phyloP scores from a whole-genome alignment of 2,329 filamentous ascomycete species.

The Meredithiella fracta region DNA sequence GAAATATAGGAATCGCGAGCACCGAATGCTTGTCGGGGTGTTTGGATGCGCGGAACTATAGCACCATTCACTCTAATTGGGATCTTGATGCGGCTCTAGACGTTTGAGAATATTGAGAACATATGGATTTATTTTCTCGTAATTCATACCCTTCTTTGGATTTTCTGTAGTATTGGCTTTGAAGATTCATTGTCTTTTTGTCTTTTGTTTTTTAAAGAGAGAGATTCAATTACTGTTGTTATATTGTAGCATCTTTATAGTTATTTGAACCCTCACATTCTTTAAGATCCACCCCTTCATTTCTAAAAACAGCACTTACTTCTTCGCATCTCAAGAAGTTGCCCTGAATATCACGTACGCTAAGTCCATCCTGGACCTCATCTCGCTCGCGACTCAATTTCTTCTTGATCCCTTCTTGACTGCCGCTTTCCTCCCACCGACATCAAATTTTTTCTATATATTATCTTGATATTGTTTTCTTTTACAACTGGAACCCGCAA shows the following conservation, averaged over 20 bases:
- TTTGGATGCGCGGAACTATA: neutral
- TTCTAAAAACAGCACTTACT: neutral
- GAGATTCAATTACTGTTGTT: too few relatives aligned
- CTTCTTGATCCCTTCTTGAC: too few relatives aligned
- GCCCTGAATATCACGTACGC: too few relatives aligned
- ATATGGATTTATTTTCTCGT: neutral
- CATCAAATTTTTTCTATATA: neutral
- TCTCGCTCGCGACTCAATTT: too few relatives aligned
- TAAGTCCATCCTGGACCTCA: too few relatives aligned
- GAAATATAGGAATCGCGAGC: neutral
- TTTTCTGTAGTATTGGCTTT: neutral
- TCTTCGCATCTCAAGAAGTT: neutral
- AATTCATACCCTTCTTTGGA: neutral
- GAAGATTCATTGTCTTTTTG: neutral
- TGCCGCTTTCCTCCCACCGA: too few relatives aligned
- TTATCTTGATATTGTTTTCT: neutral
- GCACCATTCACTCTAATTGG: neutral
- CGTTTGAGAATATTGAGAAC: neutral
- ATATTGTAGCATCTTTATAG: neutral
- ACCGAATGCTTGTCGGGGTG: neutral
- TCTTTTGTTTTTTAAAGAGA: neutral
- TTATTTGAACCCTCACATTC: neutral
- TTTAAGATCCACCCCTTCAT: neutral
- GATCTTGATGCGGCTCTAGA: neutral
- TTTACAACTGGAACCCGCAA: neutral